Base-by-base conservation (phyloP, 2,329 filamentous ascomycete genomes). In the Sporothrix brunneoviolacea region DNA sequence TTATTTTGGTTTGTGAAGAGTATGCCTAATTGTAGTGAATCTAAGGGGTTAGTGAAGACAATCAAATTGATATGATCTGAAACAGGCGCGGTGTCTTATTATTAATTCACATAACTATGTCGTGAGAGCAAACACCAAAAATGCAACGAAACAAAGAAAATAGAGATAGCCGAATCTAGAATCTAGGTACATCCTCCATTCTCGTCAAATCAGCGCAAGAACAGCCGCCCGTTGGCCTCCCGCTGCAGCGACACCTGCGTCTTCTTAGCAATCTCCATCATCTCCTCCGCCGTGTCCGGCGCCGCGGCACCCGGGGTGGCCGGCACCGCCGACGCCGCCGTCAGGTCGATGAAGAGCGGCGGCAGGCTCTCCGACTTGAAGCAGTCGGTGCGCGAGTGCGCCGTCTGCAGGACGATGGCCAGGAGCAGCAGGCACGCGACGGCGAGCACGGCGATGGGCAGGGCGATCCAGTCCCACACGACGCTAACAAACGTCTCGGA, bases 301-400 rank as follows among this genome's bases (percentile, higher is more conserved):
- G 21, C 8, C 21, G 21, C 18, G 4, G 15, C 18, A 18, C 8
- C 36, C 9, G 18, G 35, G 10, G 12, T 9, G 35, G 35, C 8
- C 18, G 36, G 16, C 32, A 35, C 7, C 32, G 7, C n/a, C 13
- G 5, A 10, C 24, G 32, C 32, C 18, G 21, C 3, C 21, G 18
- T 4, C 18, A 39, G 8, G 16, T 39, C 8, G 18, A 48, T 21
- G 13, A 50, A 50, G 15, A 50, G 32, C 2, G 32, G 24, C 6
- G 48, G 30, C 39, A 50, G 24, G 16, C 16, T 38, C 10, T 36
- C 39, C 8, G 39, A 18, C 32, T 50, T 50, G 39, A 43, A 50
- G 10, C 15, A 18, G 28, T 21, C 37, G 13, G 27, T 16, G 24
- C 16, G 21, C 10, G 8, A 4, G 27, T 15, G 22, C 30, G 7